These are phyloP conservation scores for Candida glaebosa DNA, from an alignment of 805 yeast genomes.

Conservation along the genomic window DNA sequence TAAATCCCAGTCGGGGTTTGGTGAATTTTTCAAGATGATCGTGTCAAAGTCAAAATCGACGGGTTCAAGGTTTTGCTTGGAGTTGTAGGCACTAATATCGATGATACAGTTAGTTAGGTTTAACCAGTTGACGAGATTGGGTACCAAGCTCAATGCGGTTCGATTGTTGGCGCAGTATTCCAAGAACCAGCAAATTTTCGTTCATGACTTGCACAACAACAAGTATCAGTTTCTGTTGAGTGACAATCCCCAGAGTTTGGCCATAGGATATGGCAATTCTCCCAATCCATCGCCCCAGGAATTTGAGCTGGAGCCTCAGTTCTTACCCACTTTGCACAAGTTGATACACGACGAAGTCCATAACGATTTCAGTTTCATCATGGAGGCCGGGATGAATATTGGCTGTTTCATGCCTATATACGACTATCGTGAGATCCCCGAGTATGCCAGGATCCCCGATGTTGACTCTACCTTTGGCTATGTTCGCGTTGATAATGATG, in stretches of 20 bases:
- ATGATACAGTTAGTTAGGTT: no score
- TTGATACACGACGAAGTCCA: constrained; percentile 20
- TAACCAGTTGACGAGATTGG: neutral
- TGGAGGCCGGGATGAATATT: constrained; percentile 55
- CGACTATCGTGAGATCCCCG: constrained; percentile 64
- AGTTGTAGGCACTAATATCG: no score
- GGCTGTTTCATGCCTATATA: constrained; percentile 63
- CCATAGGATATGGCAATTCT: constrained; percentile 16
- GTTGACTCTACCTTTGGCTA: constrained; percentile 71
- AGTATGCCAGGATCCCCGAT: constrained; percentile 64
- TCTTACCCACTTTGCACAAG: constrained; percentile 25
- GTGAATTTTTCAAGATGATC: no score
- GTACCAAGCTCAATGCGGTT: neutral
- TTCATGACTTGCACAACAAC: constrained; percentile 12
- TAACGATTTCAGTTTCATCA: constrained; percentile 49
- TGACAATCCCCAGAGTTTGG: constrained; percentile 16
- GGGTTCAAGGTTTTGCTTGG: neutral
- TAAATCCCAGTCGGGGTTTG: no score
- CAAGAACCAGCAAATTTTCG: constrained; percentile 16
- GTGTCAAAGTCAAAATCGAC: neutral
- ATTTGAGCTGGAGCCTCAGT: constrained; percentile 24
- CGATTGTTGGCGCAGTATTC: constrained; percentile 11
- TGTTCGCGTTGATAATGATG: constrained; percentile 53
- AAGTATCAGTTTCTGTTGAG: constrained; percentile 18
- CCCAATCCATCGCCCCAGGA: constrained; percentile 15